Base-by-base conservation (phyloP, 1,284 basidiomycete species). In the Heterobasidion occidentale region DNA sequence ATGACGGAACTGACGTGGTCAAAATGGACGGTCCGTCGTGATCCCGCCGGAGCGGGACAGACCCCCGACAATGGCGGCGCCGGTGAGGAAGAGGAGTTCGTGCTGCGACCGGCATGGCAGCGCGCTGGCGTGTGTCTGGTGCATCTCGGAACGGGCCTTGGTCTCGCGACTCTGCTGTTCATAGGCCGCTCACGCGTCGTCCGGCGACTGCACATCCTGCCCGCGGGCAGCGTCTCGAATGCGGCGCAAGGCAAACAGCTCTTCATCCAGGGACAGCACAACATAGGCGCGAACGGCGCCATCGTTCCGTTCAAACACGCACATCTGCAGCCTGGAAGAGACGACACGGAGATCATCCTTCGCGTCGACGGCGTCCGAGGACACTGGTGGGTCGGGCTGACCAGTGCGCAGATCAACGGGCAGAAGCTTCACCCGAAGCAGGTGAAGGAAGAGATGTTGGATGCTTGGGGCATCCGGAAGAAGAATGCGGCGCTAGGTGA, bases 181-280 rank as follows among this genome's bases (percentile, higher is more conserved):
- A 66, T 70, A 20, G 63, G 65, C 7, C 71, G 71, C 44, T 67
- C 70, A 15, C 70, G 74, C 49, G 65, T 70, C 58, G 66, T 75
- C 15, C 72, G 70, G 48, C 65, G 65, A 36, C 58, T 74, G 47
- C 71, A 68, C 60, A 61, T 77, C 38, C 57, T 74, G 38, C 70
- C 71, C 2, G 58, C 64, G 46, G 36, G 57, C 4, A 14, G 17
- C 14, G 36, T 36, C 12, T 55, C 46, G 35, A 12, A 12, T 33
- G 7, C 6, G 19, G 11, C 46, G n/a, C 58, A 52, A 14, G 58
- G 51, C 14, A 48, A 52, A 33, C 60, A 53, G 46, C 58, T 77
- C n/a, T 71, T 78, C 56, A 59, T 77, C 36, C 75, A 76, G 61
- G 71, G 70, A 38, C 70, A 69, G 15, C 68, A 71, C 44, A 69